Base-by-base conservation (phyloP, 1,139 yeast species). In the Blastobotrys elegans region DNA sequence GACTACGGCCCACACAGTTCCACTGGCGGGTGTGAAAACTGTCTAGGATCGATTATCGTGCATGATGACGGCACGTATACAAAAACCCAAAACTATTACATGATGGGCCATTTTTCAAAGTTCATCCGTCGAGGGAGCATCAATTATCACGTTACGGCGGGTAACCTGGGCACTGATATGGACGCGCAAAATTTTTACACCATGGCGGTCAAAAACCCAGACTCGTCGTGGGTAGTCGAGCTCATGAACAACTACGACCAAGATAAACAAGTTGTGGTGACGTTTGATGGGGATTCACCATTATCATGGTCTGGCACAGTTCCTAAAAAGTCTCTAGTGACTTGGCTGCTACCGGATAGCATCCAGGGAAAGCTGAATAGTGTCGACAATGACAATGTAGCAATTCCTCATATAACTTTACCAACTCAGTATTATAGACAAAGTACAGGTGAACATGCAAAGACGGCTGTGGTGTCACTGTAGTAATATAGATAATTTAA, bases 101-200 rank as follows among this genome's bases (percentile, higher is more conserved):
- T 48, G 51, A 40, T 50, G n/a, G 56, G 53, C 6, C 54, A 52
- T 18, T 53, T 53, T 34, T 46, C 53, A 17, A 38, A 50, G 32
- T 53, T 48, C 37, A 44, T 53, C 24, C 48, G 55, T 36, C 52
- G 55, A 18, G 56, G 56, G 21, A 50, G 55, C 14, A 44, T 44
- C 35, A 35, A 39, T 24, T 43, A 48, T 34, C 24, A 38, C 11
- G 49, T 48, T 13, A 18, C 34, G 20, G 44, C 17, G n/a, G 51
- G 51, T 4, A 43, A 42, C 24, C 22, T 36, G 31, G 49, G 49
- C 2, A 29, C 27, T n/a, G 37, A n/a, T 11, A 14, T 22, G 13
- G 17, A 32, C 16, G 33, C 18, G 11, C 33, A 39, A n/a, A 47
- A 47, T 21, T 48, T 48, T 33, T 48, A 33, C 33, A 37, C 43